Percentiles rank a stretch among this genome's conserved stretches.
These are phyloP conservation scores for Sophora flavescens DNA, from an alignment of 306 rosid genomes.

Conservation along the genomic window DNA sequence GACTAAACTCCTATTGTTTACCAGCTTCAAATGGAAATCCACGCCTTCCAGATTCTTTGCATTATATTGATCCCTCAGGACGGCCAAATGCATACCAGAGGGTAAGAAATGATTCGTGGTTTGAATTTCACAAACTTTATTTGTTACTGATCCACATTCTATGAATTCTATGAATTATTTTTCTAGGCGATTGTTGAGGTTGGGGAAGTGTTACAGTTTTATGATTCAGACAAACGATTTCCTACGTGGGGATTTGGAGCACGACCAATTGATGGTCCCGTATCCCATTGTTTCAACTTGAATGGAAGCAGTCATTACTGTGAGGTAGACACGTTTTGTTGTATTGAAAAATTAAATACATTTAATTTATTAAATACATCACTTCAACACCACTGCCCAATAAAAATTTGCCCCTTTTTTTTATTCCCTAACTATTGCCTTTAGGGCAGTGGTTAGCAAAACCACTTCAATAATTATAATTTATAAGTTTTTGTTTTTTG, in stretches of 20 bases:
- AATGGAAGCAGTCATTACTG: conserved; percentile 92
- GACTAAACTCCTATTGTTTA: conserved; percentile 48
- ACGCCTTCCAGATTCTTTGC: conserved; percentile 99
- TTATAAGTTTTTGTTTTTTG: conserved; percentile 35
- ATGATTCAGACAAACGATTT: conserved; percentile 91
- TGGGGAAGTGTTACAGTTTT: conserved; percentile 92
- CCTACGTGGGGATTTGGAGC: conserved; percentile 99
- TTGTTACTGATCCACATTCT: conserved; percentile 39
- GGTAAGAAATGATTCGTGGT: conserved; percentile 68
- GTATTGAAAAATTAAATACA: not conserved
- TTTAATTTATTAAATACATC: too few species aligned
- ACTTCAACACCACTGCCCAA: too few species aligned
- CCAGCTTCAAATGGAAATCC: conserved; percentile 99
- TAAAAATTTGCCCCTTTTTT: too few species aligned
- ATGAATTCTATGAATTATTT: conserved; percentile 35
- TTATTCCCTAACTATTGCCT: too few species aligned
- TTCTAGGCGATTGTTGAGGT: conserved; percentile 92
- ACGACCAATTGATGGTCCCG: conserved; percentile 99
- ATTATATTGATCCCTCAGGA: conserved; percentile 96
- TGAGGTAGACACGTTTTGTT: conserved; percentile 71
- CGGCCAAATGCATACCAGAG: conserved; percentile 94
- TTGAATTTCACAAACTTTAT: conserved; percentile 36
- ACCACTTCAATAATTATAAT: too few species aligned
- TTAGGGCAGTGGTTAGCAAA: too few species aligned
- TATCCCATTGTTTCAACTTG: conserved; percentile 97